Evolutionary conservation across 192 early-diverging fungal genomes (phyloP), one percentile per base, ranked within the genome.

Genomic region (Podila minutissima): DNA sequence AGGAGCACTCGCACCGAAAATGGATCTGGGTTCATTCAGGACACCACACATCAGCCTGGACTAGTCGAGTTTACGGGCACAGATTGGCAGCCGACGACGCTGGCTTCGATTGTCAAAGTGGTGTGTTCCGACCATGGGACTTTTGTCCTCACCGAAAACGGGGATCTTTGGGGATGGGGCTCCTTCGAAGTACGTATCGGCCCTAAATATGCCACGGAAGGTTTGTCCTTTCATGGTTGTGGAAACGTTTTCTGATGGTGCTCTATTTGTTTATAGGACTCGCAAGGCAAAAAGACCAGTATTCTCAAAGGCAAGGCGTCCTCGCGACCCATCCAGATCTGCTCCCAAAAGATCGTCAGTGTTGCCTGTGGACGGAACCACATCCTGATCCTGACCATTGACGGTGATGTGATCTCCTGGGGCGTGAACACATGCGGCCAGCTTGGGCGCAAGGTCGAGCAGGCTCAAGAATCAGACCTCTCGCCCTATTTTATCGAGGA

Each of bases 131-230:
- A 78, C 33, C 66, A 32, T 7, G 75, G 69, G 1, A 78, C 75
- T 1, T 78, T 78, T 20, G 29, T 78, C 26, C 19, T 78, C 58
- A 78, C 75, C 9, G 69, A 78, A 24, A 61, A 53, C 24, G 75
- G 75, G 4, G 50, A 71, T 26, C 62, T 78, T 9, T 78, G 75
- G 75, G 75, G 69, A 57, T 78, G 75, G 75, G 75, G 75, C 0
- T 66, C 13, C 6, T 78, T 78, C 35, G 59, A 78, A 59, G 75
- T 78, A 32, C 19, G 38, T 22, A 22, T 9, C 17, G 4, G 4
- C 5, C 28, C 0, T 62, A 4, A 37, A 6, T 50, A 1, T 19
- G 26, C 37, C 15, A 3, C 9, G 37, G 7, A 49, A 1, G 5
- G 35, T n/a, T n/a, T 46, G 19, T 0, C 24, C 0, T 22, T 11